These are phyloP conservation scores for Allium fistulosum DNA, from an alignment of 106 monocot species.

Conservation along the genomic window DNA sequence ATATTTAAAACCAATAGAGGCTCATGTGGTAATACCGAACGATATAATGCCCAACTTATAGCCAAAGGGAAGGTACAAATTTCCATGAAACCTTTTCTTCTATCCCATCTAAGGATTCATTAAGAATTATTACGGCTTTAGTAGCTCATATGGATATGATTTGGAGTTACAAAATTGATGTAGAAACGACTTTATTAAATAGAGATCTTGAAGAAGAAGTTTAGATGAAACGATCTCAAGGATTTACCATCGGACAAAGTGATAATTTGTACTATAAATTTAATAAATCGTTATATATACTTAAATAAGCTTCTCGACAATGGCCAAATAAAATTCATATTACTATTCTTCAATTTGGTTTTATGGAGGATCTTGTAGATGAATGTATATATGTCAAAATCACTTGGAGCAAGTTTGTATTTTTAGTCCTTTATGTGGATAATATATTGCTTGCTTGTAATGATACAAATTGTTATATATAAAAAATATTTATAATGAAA, in stretches of 20 bases:
- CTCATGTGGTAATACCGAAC: conserved; percentile 2
- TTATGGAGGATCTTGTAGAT: not conserved
- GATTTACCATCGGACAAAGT: not conserved
- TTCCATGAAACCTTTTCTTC: not conserved
- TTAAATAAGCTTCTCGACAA: not conserved
- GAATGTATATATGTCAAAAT: not conserved
- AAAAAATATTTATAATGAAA: too few relatives aligned
- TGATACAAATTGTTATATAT: too few relatives aligned
- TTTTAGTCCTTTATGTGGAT: too few relatives aligned
- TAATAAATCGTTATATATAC: not conserved
- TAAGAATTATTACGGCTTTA: not conserved
- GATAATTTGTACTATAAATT: not conserved
- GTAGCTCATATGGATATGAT: conserved; percentile 1
- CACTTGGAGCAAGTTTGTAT: too few relatives aligned
- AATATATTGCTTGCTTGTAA: too few relatives aligned
- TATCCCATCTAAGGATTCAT: not conserved
- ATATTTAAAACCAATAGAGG: conserved; percentile 9
- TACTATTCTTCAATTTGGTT: not conserved
- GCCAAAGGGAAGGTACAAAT: conserved; percentile 6
- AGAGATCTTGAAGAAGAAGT: too few relatives aligned
- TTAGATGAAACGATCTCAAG: not conserved
- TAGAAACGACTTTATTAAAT: conserved; percentile 1
- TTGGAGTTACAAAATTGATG: not conserved
- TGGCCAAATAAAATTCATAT: not conserved
- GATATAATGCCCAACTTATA: conserved; percentile 6